phyloP scores from a whole-genome alignment of 2,329 filamentous ascomycete genomes.

The Phialocephala subalpina region DNA sequence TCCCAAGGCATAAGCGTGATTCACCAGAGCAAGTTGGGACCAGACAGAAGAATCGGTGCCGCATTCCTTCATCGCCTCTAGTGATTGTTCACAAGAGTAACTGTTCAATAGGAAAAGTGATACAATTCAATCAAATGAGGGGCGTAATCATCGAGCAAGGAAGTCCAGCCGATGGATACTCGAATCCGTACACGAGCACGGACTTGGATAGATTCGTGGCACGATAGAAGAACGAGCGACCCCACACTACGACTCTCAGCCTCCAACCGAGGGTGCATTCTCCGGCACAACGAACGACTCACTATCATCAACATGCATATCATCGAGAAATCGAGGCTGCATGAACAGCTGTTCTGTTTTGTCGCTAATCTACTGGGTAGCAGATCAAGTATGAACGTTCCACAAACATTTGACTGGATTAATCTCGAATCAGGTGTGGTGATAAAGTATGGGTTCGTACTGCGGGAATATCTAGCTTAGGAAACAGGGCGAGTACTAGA shows the following conservation, averaged over 20 bases:
- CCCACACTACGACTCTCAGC: not conserved
- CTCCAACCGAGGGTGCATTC: not conserved
- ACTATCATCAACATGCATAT: not conserved
- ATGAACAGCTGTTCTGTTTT: not conserved
- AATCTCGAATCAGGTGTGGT: not conserved
- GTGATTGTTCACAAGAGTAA: not conserved
- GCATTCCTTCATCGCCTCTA: not conserved
- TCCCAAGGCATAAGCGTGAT: no score
- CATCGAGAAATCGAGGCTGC: not conserved
- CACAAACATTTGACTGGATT: not conserved
- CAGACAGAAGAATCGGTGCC: no score
- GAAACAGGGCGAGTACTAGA: not conserved
- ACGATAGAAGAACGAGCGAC: not conserved
- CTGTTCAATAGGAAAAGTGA: not conserved
- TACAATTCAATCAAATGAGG: conserved; percentile 1
- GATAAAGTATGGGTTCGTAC: not conserved
- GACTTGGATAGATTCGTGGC: not conserved
- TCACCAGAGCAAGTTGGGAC: no score
- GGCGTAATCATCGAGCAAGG: not conserved
- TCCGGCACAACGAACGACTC: not conserved
- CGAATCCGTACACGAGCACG: not conserved
- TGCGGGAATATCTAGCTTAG: not conserved
- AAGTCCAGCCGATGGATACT: not conserved
- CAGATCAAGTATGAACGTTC: not conserved
- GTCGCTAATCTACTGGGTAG: not conserved